phyloP scores from a whole-genome alignment of 805 yeast species.

The Saccharomyces jurei region DNA sequence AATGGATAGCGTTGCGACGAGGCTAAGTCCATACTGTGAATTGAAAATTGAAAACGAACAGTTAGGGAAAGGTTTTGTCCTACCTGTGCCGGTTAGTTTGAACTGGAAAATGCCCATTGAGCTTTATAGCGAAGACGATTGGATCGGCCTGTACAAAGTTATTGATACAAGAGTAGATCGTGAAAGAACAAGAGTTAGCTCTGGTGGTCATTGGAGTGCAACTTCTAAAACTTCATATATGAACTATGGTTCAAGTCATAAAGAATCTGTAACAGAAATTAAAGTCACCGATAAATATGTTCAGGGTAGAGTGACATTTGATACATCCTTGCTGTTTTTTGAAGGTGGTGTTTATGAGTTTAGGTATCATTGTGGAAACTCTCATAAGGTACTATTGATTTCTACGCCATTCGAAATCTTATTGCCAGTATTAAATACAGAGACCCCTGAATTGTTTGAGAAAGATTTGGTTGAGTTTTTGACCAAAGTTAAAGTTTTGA shows the following conservation, averaged over 20 bases:
- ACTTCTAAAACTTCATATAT: slow-evolving; percentile 32
- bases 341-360: slow-evolving; percentile 68
- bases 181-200: slow-evolving; percentile 49
- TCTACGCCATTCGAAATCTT: slow-evolving; percentile 60
- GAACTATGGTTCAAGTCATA: slow-evolving; percentile 5
- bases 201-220: slow-evolving; percentile 60
- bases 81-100: slow-evolving; percentile 40
- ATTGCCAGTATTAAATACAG: slow-evolving; percentile 32
- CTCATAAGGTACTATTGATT: slow-evolving; percentile 61
- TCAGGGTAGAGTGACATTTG: slow-evolving; percentile 44
- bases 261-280: slow-evolving; percentile 2
- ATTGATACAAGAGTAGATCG: slow-evolving; percentile 50
- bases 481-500: slow-evolving; percentile 15
- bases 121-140: slow-evolving; percentile 44
- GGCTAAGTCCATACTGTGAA: slow-evolving; percentile 22
- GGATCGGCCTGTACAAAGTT: slow-evolving; percentile 71
- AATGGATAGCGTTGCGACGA: slow-evolving; percentile 14
- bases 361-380: slow-evolving; percentile 57
- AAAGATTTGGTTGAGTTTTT: slow-evolving; percentile 17
- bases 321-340: slow-evolving; percentile 44
- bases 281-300: slow-evolving; percentile 14
- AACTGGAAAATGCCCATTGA: slow-evolving; percentile 45
- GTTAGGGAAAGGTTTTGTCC: slow-evolving; percentile 27
- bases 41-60: slow-evolving; percentile 23
- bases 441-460: slow-evolving; percentile 14